phyloP scores from a whole-genome alignment of 2,329 filamentous ascomycete species.

The Cordyceps militaris region DNA sequence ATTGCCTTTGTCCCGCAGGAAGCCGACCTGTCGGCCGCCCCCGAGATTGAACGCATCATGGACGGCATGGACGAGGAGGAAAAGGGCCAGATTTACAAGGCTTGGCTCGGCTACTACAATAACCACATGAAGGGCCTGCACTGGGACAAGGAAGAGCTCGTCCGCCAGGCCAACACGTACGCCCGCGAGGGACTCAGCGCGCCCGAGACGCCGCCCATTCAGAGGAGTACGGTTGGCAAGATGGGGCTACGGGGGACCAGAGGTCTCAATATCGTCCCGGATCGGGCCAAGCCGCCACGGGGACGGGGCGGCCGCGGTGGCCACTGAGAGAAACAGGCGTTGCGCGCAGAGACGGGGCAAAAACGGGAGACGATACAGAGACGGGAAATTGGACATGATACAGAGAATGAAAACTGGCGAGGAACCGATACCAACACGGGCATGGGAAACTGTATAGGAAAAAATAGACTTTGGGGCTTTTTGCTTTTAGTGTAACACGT shows the following conservation, averaged over 20 bases:
- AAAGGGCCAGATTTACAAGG: slow-evolving; percentile 46
- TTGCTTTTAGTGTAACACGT: not conserved
- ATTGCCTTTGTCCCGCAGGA: slow-evolving; percentile 44
- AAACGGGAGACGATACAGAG: too few species aligned
- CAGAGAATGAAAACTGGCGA: too few species aligned
- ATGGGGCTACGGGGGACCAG: slow-evolving; percentile 49
- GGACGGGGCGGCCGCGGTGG: slow-evolving; percentile 18
- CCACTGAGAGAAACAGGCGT: too few species aligned
- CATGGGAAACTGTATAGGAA: not conserved
- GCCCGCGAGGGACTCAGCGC: slow-evolving; percentile 41
- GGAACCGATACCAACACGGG: not conserved
- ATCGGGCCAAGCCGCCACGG: slow-evolving; percentile 27
- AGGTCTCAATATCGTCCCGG: slow-evolving; percentile 41
- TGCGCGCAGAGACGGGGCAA: not conserved
- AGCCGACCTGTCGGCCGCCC: slow-evolving; percentile 37
- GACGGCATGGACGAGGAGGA: slow-evolving; percentile 36
- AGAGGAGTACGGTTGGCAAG: slow-evolving; percentile 43
- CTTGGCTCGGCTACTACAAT: slow-evolving; percentile 52
- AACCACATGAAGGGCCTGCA: slow-evolving; percentile 37
- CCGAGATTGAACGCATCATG: slow-evolving; percentile 32
- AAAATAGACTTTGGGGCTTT: not conserved
- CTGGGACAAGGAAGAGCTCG: slow-evolving; percentile 39
- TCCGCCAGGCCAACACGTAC: slow-evolving; percentile 43
- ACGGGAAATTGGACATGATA: too few species aligned
- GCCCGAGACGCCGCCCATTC: slow-evolving; percentile 39